Evolutionary conservation across 306 rosid genomes (phyloP), one percentile per base, ranked within the genome.

Genomic region (Gastrolobium bilobum): DNA sequence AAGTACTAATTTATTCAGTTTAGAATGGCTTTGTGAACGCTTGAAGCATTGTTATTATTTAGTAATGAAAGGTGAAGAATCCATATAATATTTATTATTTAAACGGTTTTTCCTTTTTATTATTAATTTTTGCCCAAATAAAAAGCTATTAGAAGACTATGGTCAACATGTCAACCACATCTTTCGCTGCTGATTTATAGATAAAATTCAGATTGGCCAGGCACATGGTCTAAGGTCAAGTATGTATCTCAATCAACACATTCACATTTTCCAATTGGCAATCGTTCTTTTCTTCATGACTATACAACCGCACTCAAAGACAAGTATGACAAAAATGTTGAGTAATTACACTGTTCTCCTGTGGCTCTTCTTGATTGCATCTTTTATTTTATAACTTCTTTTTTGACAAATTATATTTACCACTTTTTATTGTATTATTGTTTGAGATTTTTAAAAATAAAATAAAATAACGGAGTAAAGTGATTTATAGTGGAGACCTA

Each of bases 201-300:
- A 10, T 10, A 67, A 10, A 67, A 67, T 67, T 15, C 29, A 59
- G 4, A 30, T 9, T 31, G 8, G 40, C 11, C 48, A 61, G 13
- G 26, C 31, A 63, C 48, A 6, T 63, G 48, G 13, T 63, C 59
- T 51, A 26, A 37, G 15, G 33, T 7, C 34, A 71, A 26, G 20
- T 42, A 9, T 7, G 10, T 58, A n/a, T n/a, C 33, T 50, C 47
- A 31, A n/a, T 35, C 34, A 20, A 10, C 8, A 53, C 33, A 56
- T 72, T 39, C 31, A 40, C 4, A 54, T 14, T 56, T 64, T 73
- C 42, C 11, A 54, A 46, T 74, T 44, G 2, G 35, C 58, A 54
- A 53, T 29, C 0, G 71, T 39, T 8, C 4, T 2, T 50, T 38
- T 47, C 35, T 56, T 33, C 33, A 40, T 60, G 47, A 75, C 40